These are phyloP conservation scores for Spencermartinsiella ligniputridi DNA, from an alignment of 1,139 yeast genomes.

Conservation along the genomic window DNA sequence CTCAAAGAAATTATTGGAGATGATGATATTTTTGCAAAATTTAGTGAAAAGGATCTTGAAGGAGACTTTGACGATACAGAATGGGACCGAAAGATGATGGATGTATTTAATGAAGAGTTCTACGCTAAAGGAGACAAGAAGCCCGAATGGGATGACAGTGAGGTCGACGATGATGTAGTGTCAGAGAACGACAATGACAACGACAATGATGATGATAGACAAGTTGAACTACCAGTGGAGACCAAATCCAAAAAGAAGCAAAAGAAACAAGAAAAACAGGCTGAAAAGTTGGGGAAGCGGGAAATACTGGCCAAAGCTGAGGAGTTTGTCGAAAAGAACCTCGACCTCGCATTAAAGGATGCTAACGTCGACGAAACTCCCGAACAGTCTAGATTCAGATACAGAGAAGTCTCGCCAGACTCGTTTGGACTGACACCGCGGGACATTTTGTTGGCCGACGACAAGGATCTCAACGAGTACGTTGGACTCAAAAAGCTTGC, in stretches of 20 bases:
- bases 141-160: slow-evolving; percentile 49
- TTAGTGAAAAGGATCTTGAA: slow-evolving; percentile 70
- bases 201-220: slow-evolving; percentile 2
- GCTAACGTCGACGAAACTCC: slow-evolving; percentile 37
- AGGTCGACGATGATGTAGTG: slow-evolving; percentile 30
- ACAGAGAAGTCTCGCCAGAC: slow-evolving; percentile 95
- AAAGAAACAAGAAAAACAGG: slow-evolving; percentile 47
- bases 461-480: slow-evolving; percentile 72
- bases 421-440: slow-evolving; percentile 79
- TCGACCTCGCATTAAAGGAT: slow-evolving; percentile 33
- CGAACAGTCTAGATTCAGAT: slow-evolving; percentile 66
- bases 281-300: slow-evolving; percentile 59
- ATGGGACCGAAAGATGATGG: slow-evolving; percentile 87
- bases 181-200: slow-evolving; percentile 25
- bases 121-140: slow-evolving; percentile 51
- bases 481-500: slow-evolving; percentile 91
- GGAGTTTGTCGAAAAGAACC: slow-evolving; percentile 57
- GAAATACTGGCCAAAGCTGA: slow-evolving; percentile 64
- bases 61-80: slow-evolving; percentile 88
- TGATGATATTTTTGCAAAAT: slow-evolving; percentile 59
- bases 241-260: slow-evolving; percentile 23
- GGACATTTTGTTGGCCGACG: slow-evolving; percentile 89
- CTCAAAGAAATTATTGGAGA: slow-evolving; percentile 82
- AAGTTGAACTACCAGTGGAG: not conserved
- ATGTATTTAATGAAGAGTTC: slow-evolving; percentile 78